These are phyloP conservation scores for Plectosphaerella cucumerina DNA, from an alignment of 2,329 filamentous ascomycete genomes.

Conservation along the genomic window DNA sequence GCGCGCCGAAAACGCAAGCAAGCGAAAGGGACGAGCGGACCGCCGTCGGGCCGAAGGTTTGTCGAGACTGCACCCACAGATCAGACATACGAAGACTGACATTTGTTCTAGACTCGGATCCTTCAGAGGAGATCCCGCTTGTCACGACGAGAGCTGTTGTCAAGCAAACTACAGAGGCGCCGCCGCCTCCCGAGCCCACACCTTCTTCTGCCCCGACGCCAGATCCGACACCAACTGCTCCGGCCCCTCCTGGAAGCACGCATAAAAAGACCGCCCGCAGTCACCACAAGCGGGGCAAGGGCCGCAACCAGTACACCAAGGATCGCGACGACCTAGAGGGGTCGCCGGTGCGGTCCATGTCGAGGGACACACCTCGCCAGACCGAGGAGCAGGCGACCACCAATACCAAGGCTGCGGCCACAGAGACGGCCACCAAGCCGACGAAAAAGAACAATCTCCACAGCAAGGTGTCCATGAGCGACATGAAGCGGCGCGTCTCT, in stretches of 20 bases:
- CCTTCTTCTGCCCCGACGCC: slow-evolving; percentile 30
- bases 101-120: slow-evolving; percentile 61
- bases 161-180: slow-evolving; percentile 22
- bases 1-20: slow-evolving; percentile 69
- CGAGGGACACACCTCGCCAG: slow-evolving; percentile 43
- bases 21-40: slow-evolving; percentile 78
- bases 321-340: slow-evolving; percentile 62
- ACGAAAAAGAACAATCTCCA: slow-evolving; percentile 47
- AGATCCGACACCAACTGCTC: slow-evolving; percentile 40
- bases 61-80: slow-evolving; percentile 12
- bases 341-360: slow-evolving; percentile 54
- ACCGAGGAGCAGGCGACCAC: slow-evolving; percentile 26
- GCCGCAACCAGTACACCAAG: slow-evolving; percentile 79
- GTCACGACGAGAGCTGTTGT: slow-evolving; percentile 30
- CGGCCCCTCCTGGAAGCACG: slow-evolving; percentile 34
- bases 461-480: slow-evolving; percentile 76
- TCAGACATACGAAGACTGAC: slow-evolving; percentile 29
- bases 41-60: slow-evolving; percentile 77
- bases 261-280: slow-evolving; percentile 61
- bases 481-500: slow-evolving; percentile 80
- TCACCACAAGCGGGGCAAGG: slow-evolving; percentile 63
- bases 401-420: slow-evolving; percentile 27
- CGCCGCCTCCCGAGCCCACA: slow-evolving; percentile 21
- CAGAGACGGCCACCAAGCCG: slow-evolving; percentile 46
- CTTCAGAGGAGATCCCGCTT: slow-evolving; percentile 61